Evolutionary conservation across 768 basidiomycete species (phyloP).

Genomic region (Chiua virens): DNA sequence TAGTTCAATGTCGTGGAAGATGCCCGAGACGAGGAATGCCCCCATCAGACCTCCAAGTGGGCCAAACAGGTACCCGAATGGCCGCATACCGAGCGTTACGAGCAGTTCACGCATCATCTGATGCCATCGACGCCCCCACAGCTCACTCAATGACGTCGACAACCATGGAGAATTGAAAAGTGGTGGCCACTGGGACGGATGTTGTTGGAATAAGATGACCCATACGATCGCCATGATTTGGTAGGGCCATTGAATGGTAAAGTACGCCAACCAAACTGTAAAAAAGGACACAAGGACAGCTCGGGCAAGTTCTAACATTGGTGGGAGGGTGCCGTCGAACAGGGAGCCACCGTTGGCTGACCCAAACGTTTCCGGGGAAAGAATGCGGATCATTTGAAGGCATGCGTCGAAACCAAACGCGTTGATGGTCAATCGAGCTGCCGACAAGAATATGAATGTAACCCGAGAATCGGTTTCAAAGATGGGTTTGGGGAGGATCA

Average conservation of each 20-base stretch:
- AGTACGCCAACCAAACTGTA: slow-evolving; percentile 45
- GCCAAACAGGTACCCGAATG: slow-evolving; percentile 46
- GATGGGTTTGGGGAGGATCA: slow-evolving; percentile 13
- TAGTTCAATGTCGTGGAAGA: slow-evolving; percentile 55
- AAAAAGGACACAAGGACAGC: slow-evolving; percentile 44
- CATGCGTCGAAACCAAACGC: slow-evolving; percentile 11
- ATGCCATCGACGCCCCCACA: slow-evolving; percentile 68
- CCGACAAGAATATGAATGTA: slow-evolving; percentile 15
- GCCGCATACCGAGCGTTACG: slow-evolving; percentile 45
- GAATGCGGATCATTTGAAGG: slow-evolving; percentile 14
- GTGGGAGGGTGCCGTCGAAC: slow-evolving; percentile 34
- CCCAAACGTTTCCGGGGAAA: slow-evolving; percentile 42
- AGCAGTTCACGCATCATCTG: slow-evolving; percentile 60
- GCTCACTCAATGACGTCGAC: slow-evolving; percentile 54
- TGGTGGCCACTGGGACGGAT: slow-evolving; percentile 59
- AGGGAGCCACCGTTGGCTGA: slow-evolving; percentile 36
- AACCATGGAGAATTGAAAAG: slow-evolving; percentile 56
- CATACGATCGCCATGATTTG: slow-evolving; percentile 42
- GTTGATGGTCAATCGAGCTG: not conserved
- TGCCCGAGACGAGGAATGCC: slow-evolving; percentile 55
- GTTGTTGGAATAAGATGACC: slow-evolving; percentile 45
- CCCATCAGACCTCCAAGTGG: slow-evolving; percentile 51
- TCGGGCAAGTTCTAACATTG: slow-evolving; percentile 34
- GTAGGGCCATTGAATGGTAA: slow-evolving; percentile 45
- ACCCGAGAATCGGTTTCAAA: slow-evolving; percentile 16